Conservation (phyloP, 805 yeast species). For the Candida gorgasii region DNA sequence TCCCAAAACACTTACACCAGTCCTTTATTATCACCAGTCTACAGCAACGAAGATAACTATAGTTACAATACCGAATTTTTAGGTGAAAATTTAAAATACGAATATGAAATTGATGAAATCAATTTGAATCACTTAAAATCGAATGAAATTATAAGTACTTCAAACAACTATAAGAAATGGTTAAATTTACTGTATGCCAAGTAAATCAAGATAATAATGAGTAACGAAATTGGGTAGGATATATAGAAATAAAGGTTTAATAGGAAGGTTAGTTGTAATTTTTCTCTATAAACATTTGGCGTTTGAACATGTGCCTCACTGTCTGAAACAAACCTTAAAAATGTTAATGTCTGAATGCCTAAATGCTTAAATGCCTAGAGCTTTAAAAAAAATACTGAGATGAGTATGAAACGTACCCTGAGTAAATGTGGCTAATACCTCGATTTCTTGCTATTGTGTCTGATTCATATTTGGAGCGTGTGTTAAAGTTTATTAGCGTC, state of each 20-base stretch:
- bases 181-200: slow-evolving; percentile 13
- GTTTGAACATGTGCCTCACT: too few species aligned
- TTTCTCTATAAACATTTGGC: too few species aligned
- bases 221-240: not conserved
- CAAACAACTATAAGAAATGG: slow-evolving; percentile 18
- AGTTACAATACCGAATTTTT: not conserved
- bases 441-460: too few species aligned
- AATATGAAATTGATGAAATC: slow-evolving; percentile 14
- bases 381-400: not conserved
- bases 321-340: too few species aligned
- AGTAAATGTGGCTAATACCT: not conserved
- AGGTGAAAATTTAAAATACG: slow-evolving; percentile 1
- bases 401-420: not conserved
- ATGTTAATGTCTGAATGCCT: too few species aligned
- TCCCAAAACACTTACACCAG: slow-evolving; percentile 15
- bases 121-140: slow-evolving; percentile 13
- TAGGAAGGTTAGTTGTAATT: not conserved
- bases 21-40: slow-evolving; percentile 34
- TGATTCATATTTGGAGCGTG: not conserved
- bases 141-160: slow-evolving; percentile 11
- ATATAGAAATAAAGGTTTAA: slow-evolving; percentile 8
- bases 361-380: too few species aligned
- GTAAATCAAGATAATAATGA: slow-evolving; percentile 3
- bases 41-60: not conserved
- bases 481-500: not conserved